Conservation (phyloP, 1,139 yeast genomes). For the Protomyces lactucae-debilis region DNA sequence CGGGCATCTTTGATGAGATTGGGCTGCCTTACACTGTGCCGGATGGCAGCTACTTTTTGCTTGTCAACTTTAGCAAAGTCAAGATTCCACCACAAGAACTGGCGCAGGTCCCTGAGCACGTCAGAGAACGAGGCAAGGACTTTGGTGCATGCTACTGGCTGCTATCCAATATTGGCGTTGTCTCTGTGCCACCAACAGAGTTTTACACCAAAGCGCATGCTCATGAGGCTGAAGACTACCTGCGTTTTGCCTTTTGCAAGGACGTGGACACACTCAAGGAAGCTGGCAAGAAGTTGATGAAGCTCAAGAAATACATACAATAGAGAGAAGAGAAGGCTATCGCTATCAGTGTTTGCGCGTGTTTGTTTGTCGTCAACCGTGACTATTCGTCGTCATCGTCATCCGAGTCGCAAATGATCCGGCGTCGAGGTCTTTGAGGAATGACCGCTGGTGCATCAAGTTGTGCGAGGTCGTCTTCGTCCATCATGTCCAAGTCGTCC, state of each 20-base stretch:
- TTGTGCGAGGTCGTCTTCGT: neutral
- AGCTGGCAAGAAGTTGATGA: conserved; percentile 70
- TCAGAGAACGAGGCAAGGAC: conserved; percentile 68
- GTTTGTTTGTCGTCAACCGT: neutral
- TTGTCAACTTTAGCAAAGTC: conserved; percentile 79
- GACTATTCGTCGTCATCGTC: neutral
- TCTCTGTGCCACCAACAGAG: conserved; percentile 94
- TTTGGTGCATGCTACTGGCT: conserved; percentile 89
- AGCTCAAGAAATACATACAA: conserved; percentile 56
- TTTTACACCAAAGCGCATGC: conserved; percentile 70
- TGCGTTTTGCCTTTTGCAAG: conserved; percentile 94
- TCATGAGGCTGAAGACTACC: conserved; percentile 70
- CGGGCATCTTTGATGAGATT: conserved; percentile 74
- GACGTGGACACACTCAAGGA: conserved; percentile 72
- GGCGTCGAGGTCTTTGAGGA: neutral
- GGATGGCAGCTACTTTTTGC: conserved; percentile 87
- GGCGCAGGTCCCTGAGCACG: conserved; percentile 58
- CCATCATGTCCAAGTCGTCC: neutral
- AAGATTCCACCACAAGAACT: conserved; percentile 65
- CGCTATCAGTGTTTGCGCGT: neutral
- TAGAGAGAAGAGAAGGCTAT: neutral
- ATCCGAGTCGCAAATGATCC: neutral
- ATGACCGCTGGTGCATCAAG: neutral
- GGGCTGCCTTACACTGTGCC: conserved; percentile 83
- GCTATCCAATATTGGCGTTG: conserved; percentile 86